A percentile compares a stretch with the other conserved stretches of the same genome.
Conservation (phyloP, 371 early-diverging fungal genomes). For the Actinomortierella ambigua region DNA sequence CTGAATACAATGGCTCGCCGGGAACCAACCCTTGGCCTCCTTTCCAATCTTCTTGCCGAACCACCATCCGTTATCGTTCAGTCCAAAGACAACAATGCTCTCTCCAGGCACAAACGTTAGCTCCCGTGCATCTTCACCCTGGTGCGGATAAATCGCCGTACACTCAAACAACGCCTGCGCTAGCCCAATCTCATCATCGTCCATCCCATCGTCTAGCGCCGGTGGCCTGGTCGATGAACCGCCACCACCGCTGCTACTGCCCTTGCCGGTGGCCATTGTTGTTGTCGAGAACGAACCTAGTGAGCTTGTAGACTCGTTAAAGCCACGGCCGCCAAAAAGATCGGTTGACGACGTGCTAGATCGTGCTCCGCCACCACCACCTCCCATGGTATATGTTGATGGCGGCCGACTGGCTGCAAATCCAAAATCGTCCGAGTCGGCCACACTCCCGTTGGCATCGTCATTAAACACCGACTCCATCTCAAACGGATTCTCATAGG, state of each 20-base stretch:
- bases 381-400: too few species aligned
- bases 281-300: too few species aligned
- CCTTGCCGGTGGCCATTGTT: too few species aligned
- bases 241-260: background rate
- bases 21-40: constrained; percentile 38
- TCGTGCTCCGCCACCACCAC: constrained; percentile 4
- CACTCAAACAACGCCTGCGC: constrained; percentile 44
- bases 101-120: constrained; percentile 42
- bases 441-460: constrained; percentile 10
- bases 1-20: constrained; percentile 39
- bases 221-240: constrained; percentile 15
- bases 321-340: too few species aligned
- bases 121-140: constrained; percentile 27
- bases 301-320: too few species aligned
- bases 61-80: constrained; percentile 44
- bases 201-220: constrained; percentile 37
- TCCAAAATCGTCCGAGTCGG: constrained; percentile 28
- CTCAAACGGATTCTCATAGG: constrained; percentile 44
- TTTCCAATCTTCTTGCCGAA: constrained; percentile 46
- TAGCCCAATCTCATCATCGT: constrained; percentile 43
- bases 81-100: constrained; percentile 42
- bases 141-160: constrained; percentile 42
- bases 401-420: constrained; percentile 1
- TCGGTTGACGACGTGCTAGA: too few species aligned
- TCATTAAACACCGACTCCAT: constrained; percentile 41